Evolutionary conservation across 306 rosid species (phyloP), one percentile per base, ranked within the genome.

Genomic region (Cicer chorassanicum): DNA sequence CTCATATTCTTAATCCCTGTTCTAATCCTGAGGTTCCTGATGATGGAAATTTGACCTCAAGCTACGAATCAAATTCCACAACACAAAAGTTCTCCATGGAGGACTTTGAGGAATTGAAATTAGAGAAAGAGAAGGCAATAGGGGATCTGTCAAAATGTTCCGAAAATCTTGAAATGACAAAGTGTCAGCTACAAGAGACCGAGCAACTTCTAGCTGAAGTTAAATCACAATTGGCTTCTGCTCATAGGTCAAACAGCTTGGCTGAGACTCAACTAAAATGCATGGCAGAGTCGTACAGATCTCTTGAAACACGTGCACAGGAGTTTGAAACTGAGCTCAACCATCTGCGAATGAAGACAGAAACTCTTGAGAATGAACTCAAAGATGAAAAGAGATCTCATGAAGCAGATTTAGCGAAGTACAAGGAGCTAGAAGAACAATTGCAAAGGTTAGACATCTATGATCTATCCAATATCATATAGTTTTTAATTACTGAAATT

Each of bases 261-360:
- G 68, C 92, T 36, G 99, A 95, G 84, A 95, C 99, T 0, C 99
- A 95, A 87, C 87, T 95, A 61, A 95, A 90, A 87, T 95, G 99
- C 55, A 92, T 95, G 99, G 93, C 93, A 54, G 98, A 95, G 80
- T 95, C 99, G 2, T 95, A 95, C 83, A 82, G 98, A 80, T 87
- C 97, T 72, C 95, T 95, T 66, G 99, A 95, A 86, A 81, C 82
- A 36, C 89, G 89, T 40, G 84, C 97, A 16, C 85, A 83, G 34
- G 99, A 92, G 74, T 84, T 90, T 77, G 98, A 92, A 79, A 89
- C 92, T 61, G 93, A 95, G 70, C 74, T 90, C 82, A 90, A 86
- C 73, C 88, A 86, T 78, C 82, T 92, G 64, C 87, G 73, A 42
- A 82, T 69, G 44, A 95, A 88, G 89, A 80, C 88, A 39, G 96